Evolutionary conservation across 2,329 filamentous ascomycete genomes (phyloP), one percentile per base, ranked within the genome.

Genomic region (Sodiomyces alkalinus): DNA sequence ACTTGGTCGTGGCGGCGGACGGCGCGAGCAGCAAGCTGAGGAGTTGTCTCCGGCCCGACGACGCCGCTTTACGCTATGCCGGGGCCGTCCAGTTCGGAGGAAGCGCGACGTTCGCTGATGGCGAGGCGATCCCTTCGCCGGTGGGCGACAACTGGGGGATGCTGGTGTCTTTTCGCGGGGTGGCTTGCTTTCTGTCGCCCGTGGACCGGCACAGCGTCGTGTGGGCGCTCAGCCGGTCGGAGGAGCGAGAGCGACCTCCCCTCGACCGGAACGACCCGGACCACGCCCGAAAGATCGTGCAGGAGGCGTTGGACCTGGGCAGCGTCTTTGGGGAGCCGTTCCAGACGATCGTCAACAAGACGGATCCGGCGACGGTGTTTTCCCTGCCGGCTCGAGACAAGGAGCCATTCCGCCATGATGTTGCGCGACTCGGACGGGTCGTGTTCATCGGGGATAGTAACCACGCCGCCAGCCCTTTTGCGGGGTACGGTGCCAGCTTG

Each of bases 311-410:
- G 2, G 36, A 49, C 13, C 37, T 55, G 6, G 55, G 58, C 0
- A 38, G 41, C 5, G 36, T 37, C 6, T 51, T 62, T 13, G 35
- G 39, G 1, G 52, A 56, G 24, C 53, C 52, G 1, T 62, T 64
- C 30, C 32, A 41, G 11, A 48, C 45, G 5, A 46, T 63, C 6
- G 39, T 63, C 3, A 31, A 51, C 2, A 40, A 42, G 0, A 64
- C 58, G 0, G 54, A 60, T 31, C 44, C 41, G 2, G 39, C 40
- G 15, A 51, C 53, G 0, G 41, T 56, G 8, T 43, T 54, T 31
- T 39, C 48, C 11, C 46, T 60, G 28, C 58, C 57, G 21, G 54
- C 53, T 1, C 47, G 45, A 32, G 60, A 65, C 36, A 64, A 63
- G 38, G 30, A 39, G 22, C 52, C 60, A 0, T 62, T 65, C 32